A percentile compares a stretch with the other conserved stretches of the same genome.
Conservation (phyloP, 768 basidiomycete species). For the Tulasnella sp. region DNA sequence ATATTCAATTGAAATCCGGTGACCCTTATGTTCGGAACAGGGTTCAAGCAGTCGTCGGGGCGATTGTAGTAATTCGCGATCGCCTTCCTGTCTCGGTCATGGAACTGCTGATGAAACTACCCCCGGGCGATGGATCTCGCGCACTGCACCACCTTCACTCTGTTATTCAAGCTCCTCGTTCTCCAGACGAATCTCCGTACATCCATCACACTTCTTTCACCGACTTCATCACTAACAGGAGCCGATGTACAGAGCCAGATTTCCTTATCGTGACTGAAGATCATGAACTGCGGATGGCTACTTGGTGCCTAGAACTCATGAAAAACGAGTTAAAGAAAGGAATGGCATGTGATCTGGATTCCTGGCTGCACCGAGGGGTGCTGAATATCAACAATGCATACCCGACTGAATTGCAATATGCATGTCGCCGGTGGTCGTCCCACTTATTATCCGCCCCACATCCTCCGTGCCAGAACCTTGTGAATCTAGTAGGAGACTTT, state of each 20-base stretch:
- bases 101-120: background rate
- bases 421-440: no score
- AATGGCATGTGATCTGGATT: no score
- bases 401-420: no score
- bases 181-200: background rate
- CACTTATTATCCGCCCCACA: no score
- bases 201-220: conserved; percentile 14
- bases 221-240: conserved; percentile 8
- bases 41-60: conserved; percentile 5
- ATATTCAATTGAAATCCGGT: no score
- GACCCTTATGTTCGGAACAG: background rate
- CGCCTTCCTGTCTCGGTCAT: background rate
- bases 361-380: no score
- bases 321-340: background rate
- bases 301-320: background rate
- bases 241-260: background rate
- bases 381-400: no score
- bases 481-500: no score
- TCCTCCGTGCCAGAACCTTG: no score
- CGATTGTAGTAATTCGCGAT: conserved; percentile 2
- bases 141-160: conserved; percentile 2
- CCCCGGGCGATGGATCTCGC: background rate
- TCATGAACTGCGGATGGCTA: background rate
- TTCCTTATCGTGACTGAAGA: background rate
- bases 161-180: background rate